These are phyloP conservation scores for Pythium plurisporium DNA, from an alignment of 352 stramenopile genomes.

Conservation along the genomic window DNA sequence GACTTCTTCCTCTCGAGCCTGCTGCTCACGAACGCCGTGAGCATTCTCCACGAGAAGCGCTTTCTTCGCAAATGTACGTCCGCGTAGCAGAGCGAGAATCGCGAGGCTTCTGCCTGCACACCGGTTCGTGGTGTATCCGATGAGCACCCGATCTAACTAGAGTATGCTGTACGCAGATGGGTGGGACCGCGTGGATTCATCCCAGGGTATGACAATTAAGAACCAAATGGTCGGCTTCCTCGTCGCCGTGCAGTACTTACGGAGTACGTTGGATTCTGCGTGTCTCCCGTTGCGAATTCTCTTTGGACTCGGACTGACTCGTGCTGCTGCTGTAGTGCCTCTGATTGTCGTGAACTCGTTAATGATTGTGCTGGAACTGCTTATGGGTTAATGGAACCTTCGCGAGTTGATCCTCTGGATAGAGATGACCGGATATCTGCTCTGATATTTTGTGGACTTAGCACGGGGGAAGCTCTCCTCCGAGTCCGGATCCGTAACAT, in stretches of 20 bases:
- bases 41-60: slow-evolving; percentile 85
- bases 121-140: too few species aligned
- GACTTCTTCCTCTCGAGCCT: slow-evolving; percentile 86
- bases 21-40: slow-evolving; percentile 81
- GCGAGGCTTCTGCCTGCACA: too few species aligned
- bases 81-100: too few species aligned
- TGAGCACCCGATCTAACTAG: too few species aligned
- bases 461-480: too few species aligned
- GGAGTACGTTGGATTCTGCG: slow-evolving; percentile 38
- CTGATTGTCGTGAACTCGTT: slow-evolving; percentile 78
- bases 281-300: not conserved
- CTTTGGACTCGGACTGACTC: slow-evolving; percentile 8
- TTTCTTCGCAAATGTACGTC: slow-evolving; percentile 81
- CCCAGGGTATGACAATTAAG: slow-evolving; percentile 80
- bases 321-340: slow-evolving; percentile 37
- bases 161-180: too few species aligned
- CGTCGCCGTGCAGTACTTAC: slow-evolving; percentile 79
- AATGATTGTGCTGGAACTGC: slow-evolving; percentile 76
- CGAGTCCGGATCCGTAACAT: too few species aligned
- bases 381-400: slow-evolving; percentile 49
- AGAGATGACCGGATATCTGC: too few species aligned
- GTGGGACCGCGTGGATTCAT: slow-evolving; percentile 79
- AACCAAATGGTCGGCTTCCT: slow-evolving; percentile 86
- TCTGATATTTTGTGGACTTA: too few species aligned
- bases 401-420: too few species aligned